A percentile compares a stretch with the other conserved stretches of the same genome.
These are phyloP conservation scores for Lepiota brunneoincarnata DNA, from an alignment of 768 basidiomycete genomes.

Conservation along the genomic window DNA sequence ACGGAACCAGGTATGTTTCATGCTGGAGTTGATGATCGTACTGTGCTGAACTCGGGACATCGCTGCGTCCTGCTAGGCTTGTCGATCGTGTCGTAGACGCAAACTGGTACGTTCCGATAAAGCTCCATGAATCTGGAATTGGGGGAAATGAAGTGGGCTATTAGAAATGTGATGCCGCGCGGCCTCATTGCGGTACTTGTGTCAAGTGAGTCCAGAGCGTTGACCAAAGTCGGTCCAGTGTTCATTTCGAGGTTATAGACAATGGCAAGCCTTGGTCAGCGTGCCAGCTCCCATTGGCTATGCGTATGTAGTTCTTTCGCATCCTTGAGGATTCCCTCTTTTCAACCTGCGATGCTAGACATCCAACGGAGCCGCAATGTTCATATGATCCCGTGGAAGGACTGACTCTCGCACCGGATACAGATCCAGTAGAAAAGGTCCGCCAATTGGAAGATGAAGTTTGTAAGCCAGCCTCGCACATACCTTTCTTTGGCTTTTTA, in stretches of 20 bases:
- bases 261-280: constrained; percentile 79
- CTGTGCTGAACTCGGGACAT: background rate
- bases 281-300: constrained; percentile 86
- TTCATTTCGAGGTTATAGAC: constrained; percentile 36
- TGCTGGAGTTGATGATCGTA: background rate
- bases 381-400: constrained; percentile 88
- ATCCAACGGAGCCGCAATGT: constrained; percentile 84
- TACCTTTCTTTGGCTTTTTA: constrained; percentile 9
- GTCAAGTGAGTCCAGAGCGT: constrained; percentile 59
- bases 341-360: constrained; percentile 38
- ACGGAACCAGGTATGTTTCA: constrained; percentile 63
- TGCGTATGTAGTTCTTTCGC: constrained; percentile 43
- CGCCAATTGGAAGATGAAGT: constrained; percentile 76
- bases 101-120: constrained; percentile 62
- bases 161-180: constrained; percentile 86
- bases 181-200: constrained; percentile 84
- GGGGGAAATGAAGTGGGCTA: background rate
- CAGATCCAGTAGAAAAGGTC: constrained; percentile 78
- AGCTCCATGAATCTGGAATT: background rate
- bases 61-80: constrained; percentile 49
- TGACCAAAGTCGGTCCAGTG: background rate
- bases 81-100: constrained; percentile 78
- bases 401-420: constrained; percentile 69
- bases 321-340: constrained; percentile 3
- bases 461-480: constrained; percentile 34